A percentile compares a stretch with the other conserved stretches of the same genome.
phyloP scores from a whole-genome alignment of 1,284 basidiomycete genomes.

The Farysia itapuensis region DNA sequence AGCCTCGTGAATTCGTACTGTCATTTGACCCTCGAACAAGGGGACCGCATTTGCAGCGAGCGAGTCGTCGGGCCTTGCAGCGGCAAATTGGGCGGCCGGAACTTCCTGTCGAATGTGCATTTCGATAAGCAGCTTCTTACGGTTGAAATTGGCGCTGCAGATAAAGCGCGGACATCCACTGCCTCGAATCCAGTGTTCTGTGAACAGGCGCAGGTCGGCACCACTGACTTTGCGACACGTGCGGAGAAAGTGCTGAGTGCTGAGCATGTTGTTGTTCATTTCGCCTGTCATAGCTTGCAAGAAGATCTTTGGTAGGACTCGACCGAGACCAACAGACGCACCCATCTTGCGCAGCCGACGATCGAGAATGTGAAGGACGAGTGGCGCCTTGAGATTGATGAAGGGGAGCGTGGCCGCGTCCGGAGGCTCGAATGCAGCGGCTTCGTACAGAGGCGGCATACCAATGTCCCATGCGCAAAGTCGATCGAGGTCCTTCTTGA shows the following conservation, averaged over 20 bases:
- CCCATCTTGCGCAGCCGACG: conserved; percentile 90
- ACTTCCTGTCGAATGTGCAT: conserved; percentile 87
- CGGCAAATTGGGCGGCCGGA: conserved; percentile 66
- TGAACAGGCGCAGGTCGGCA: conserved; percentile 78
- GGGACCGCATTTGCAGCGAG: conserved; percentile 62
- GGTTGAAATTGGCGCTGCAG: conserved; percentile 87
- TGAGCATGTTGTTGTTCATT: conserved; percentile 74
- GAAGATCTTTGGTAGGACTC: conserved; percentile 92
- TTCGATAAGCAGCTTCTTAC: conserved; percentile 97
- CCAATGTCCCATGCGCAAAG: conserved; percentile 82
- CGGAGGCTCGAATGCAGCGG: conserved; percentile 73
- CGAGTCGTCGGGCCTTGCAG: conserved; percentile 49
- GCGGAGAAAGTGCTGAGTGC: conserved; percentile 85
- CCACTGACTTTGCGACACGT: conserved; percentile 87
- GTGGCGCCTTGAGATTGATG: conserved; percentile 90
- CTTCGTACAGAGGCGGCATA: conserved; percentile 91
- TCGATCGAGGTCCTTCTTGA: conserved; percentile 97
- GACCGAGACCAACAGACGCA: conserved; percentile 87
- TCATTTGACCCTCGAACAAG: conserved; percentile 77
- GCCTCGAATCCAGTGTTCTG: conserved; percentile 98
- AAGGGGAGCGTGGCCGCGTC: conserved; percentile 64
- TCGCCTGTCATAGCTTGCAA: conserved; percentile 91
- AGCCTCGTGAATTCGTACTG: conserved; percentile 96
- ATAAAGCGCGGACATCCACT: conserved; percentile 91
- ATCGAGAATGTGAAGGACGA: conserved; percentile 94